Evolutionary conservation across 352 stramenopile genomes (phyloP).

Genomic region (Globisporangium viniferum): DNA sequence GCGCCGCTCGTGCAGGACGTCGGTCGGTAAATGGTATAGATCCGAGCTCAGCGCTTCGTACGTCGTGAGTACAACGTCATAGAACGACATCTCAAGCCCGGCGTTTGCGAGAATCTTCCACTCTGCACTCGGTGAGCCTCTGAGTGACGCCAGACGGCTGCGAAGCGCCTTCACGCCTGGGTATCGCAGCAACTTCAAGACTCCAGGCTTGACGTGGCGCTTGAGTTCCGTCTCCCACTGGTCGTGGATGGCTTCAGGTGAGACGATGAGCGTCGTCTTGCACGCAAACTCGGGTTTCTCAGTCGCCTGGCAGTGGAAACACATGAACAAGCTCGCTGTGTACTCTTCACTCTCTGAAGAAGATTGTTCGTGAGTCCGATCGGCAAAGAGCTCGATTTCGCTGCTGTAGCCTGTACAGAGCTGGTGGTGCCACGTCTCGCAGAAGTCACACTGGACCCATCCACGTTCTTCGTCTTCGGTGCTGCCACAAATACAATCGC

Average conservation of each 20-base stretch:
- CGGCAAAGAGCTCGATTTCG: not conserved
- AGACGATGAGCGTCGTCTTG: conserved; percentile 92
- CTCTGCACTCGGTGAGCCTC: conserved; percentile 32
- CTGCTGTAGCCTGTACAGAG: conserved; percentile 48
- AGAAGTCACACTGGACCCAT: conserved; percentile 51
- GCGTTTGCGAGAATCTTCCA: conserved; percentile 54
- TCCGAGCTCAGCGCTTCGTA: conserved; percentile 87
- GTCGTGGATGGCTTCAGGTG: conserved; percentile 84
- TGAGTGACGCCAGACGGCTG: conserved; percentile 17
- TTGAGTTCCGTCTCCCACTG: conserved; percentile 90
- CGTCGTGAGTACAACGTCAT: conserved; percentile 90
- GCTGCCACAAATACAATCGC: conserved; percentile 57
- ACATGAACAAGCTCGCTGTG: conserved; percentile 39
- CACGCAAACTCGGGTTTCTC: conserved; percentile 35
- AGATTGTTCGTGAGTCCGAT: not conserved
- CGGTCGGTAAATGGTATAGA: conserved; percentile 66
- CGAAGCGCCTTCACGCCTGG: conserved; percentile 53
- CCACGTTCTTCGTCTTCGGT: conserved; percentile 32
- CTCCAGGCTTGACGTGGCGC: conserved; percentile 58
- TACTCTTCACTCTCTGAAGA: not conserved
- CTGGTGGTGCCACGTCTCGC: conserved; percentile 56
- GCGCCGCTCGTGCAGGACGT: conserved; percentile 37
- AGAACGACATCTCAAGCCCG: conserved; percentile 54
- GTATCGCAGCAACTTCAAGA: conserved; percentile 55
- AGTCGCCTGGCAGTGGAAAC: conserved; percentile 55